A percentile compares a stretch with the other conserved stretches of the same genome.
Conservation (phyloP, 2,329 filamentous ascomycete genomes). For the Pseudopyricularia cyperi region DNA sequence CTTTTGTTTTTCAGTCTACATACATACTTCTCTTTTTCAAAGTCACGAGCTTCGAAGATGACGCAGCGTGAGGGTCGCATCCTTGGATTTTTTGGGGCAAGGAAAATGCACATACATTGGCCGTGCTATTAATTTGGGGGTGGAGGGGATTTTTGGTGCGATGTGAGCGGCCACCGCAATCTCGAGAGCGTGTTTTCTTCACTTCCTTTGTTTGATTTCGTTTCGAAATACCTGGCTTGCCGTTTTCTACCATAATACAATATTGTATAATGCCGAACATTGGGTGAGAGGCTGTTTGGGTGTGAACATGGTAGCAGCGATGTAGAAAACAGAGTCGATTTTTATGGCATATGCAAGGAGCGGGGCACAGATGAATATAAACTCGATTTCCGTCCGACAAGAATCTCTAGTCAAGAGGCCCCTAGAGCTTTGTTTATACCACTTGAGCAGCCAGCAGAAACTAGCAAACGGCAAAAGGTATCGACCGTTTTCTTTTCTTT, state of each 20-base stretch:
- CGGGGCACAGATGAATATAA: too few species aligned
- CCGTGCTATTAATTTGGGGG: background rate
- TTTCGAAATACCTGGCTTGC: background rate
- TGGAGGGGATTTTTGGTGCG: background rate
- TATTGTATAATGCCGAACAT: background rate
- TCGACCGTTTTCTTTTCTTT: background rate
- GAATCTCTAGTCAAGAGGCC: too few species aligned
- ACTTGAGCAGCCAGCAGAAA: too few species aligned
- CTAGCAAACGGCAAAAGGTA: background rate
- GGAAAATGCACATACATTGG: background rate
- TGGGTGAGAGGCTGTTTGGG: too few species aligned
- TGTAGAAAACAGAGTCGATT: too few species aligned
- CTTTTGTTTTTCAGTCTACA: background rate
- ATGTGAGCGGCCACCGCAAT: background rate
- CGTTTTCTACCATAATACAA: background rate
- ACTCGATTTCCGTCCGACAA: too few species aligned
- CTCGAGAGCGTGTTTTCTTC: background rate
- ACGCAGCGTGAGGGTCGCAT: background rate
- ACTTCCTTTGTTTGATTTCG: background rate
- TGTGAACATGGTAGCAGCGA: too few species aligned
- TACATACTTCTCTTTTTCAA: background rate
- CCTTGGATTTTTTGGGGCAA: background rate
- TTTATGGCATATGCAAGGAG: too few species aligned
- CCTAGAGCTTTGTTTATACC: too few species aligned
- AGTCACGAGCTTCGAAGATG: background rate